A percentile compares a stretch with the other conserved stretches of the same genome.
Conservation (phyloP, 331 rosid genomes). For the Arachis monticola region DNA sequence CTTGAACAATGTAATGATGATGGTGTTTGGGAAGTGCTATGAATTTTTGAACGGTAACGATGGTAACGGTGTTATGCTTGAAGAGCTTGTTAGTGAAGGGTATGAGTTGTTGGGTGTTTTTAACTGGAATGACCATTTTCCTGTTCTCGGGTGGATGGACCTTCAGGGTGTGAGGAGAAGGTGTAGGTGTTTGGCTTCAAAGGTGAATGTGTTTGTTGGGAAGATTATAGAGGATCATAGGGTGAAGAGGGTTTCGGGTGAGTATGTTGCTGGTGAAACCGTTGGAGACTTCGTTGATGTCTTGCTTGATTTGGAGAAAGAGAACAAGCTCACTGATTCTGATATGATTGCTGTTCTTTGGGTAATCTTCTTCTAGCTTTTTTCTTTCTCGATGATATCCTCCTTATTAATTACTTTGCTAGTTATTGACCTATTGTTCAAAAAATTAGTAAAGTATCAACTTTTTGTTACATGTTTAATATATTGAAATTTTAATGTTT, state of each 20-base stretch:
- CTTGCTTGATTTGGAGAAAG: constrained; percentile 71
- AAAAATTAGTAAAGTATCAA: too few species aligned
- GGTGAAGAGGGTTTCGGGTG: constrained; percentile 31
- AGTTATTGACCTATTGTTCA: too few species aligned
- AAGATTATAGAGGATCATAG: constrained; percentile 65
- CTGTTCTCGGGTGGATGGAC: constrained; percentile 64
- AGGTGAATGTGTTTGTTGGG: constrained; percentile 69
- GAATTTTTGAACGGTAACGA: constrained; percentile 43
- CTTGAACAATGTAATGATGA: constrained; percentile 68
- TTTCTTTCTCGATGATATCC: too few species aligned
- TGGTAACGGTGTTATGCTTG: constrained; percentile 53
- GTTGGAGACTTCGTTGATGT: constrained; percentile 80
- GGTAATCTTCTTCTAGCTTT: constrained; percentile 45
- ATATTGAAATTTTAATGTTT: too few species aligned
- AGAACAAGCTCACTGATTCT: constrained; percentile 58
- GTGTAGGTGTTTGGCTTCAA: constrained; percentile 50
- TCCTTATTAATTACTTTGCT: too few species aligned
- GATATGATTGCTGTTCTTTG: constrained; percentile 89
- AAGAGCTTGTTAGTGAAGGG: constrained; percentile 66
- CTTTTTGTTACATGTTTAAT: too few species aligned
- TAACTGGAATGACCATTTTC: constrained; percentile 81
- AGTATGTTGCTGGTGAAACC: not conserved
- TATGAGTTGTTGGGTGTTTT: constrained; percentile 73
- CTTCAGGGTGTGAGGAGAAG: constrained; percentile 71
- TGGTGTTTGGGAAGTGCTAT: constrained; percentile 68